These are phyloP conservation scores for Termitomyces sp. DNA, from an alignment of 1,284 basidiomycete species.

Conservation along the genomic window DNA sequence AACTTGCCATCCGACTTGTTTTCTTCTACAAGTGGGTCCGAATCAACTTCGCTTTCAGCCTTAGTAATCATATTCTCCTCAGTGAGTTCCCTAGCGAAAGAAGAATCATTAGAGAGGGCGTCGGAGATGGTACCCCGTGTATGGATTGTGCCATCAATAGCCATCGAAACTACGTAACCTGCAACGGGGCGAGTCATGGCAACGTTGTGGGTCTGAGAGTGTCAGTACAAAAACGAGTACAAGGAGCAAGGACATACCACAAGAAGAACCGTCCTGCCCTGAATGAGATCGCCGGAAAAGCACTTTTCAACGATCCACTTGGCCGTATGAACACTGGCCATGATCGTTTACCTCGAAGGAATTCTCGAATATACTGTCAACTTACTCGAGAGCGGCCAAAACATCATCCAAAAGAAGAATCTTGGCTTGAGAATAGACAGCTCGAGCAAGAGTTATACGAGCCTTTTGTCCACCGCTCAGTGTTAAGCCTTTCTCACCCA, in stretches of 20 bases:
- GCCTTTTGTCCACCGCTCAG: slow-evolving; percentile 75
- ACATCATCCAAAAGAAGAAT: slow-evolving; percentile 66
- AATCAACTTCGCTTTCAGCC: slow-evolving; percentile 35
- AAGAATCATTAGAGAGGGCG: slow-evolving; percentile 35
- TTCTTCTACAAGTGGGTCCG: slow-evolving; percentile 28
- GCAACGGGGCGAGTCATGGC: slow-evolving; percentile 61
- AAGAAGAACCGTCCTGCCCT: slow-evolving; percentile 65
- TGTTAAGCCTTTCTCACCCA: slow-evolving; percentile 62
- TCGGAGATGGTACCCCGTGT: slow-evolving; percentile 44
- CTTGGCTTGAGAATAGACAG: slow-evolving; percentile 59
- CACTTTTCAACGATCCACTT: slow-evolving; percentile 76
- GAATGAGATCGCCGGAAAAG: slow-evolving; percentile 63
- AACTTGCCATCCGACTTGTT: slow-evolving; percentile 38
- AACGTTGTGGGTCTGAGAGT: slow-evolving; percentile 63
- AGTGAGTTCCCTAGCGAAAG: slow-evolving; percentile 34
- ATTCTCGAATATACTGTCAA: not conserved
- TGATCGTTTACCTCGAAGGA: slow-evolving; percentile 14
- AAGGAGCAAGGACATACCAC: slow-evolving; percentile 43
- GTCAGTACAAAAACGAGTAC: slow-evolving; percentile 1
- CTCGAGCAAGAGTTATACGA: slow-evolving; percentile 66
- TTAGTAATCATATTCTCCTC: slow-evolving; percentile 34
- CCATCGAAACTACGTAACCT: slow-evolving; percentile 56
- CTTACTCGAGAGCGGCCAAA: slow-evolving; percentile 48
- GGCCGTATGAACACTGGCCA: slow-evolving; percentile 56
- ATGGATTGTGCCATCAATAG: slow-evolving; percentile 44